These are phyloP conservation scores for Kwoniella dendrophila DNA, from an alignment of 768 basidiomycete species.

Conservation along the genomic window DNA sequence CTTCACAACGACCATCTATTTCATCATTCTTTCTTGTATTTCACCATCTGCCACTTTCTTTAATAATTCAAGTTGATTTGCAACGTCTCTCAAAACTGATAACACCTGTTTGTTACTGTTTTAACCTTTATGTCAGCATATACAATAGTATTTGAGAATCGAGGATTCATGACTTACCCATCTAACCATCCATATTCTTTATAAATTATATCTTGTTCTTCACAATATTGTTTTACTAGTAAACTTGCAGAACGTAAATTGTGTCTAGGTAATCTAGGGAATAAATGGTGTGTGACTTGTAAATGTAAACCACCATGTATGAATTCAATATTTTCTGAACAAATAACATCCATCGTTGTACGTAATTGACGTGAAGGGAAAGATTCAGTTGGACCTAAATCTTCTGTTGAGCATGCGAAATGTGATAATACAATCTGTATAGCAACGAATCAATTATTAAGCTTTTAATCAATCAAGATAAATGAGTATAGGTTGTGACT, in stretches of 20 bases:
- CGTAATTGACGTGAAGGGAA: constrained; percentile 92
- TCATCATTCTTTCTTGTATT: constrained; percentile 42
- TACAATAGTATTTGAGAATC: background rate
- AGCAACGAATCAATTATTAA: background rate
- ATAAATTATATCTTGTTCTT: constrained; percentile 73
- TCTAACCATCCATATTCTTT: constrained; percentile 87
- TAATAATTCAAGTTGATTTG: constrained; percentile 81
- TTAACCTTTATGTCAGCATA: background rate
- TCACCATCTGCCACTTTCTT: constrained; percentile 78
- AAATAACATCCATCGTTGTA: constrained; percentile 95
- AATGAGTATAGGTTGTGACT: constrained; percentile 30
- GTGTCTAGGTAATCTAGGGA: constrained; percentile 92
- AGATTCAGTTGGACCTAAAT: constrained; percentile 85
- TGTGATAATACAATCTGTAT: constrained; percentile 87
- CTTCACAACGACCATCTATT: background rate
- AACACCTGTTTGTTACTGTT: constrained; percentile 72
- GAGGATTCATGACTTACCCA: constrained; percentile 58
- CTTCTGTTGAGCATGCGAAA: constrained; percentile 90
- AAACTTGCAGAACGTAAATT: constrained; percentile 79
- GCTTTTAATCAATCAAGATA: background rate
- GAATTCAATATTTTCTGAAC: constrained; percentile 77
- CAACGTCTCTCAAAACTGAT: constrained; percentile 78
- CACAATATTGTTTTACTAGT: constrained; percentile 83
- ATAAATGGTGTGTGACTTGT: constrained; percentile 95
- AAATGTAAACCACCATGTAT: constrained; percentile 97